Conservation (phyloP, 352 stramenopile genomes). For the Globisporangium paddicum region DNA sequence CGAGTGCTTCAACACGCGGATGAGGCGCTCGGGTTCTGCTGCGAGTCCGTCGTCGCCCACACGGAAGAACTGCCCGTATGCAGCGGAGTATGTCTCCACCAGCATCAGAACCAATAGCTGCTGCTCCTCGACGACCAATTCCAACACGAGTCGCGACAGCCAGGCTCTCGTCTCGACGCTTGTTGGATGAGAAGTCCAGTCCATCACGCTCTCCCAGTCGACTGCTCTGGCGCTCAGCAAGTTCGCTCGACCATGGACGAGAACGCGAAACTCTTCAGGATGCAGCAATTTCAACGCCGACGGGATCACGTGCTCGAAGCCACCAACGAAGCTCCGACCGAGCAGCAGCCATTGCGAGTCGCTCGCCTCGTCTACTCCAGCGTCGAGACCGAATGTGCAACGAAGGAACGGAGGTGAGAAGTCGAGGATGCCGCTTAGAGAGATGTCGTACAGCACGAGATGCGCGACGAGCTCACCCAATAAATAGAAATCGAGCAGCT, state of each 20-base stretch:
- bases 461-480: conserved; percentile 61
- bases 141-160: conserved; percentile 40
- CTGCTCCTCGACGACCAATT: conserved; percentile 59
- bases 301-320: conserved; percentile 55
- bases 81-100: conserved; percentile 33
- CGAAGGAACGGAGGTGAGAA: conserved; percentile 51
- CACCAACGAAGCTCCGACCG: conserved; percentile 34
- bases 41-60: conserved; percentile 3
- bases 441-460: conserved; percentile 42
- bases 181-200: conserved; percentile 23
- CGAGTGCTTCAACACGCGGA: conserved; percentile 6
- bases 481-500: conserved; percentile 48
- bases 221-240: conserved; percentile 31
- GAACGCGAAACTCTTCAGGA: conserved; percentile 43
- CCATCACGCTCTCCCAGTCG: conserved; percentile 31
- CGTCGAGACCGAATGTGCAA: conserved; percentile 19
- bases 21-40: not conserved
- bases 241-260: conserved; percentile 35
- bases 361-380: not conserved
- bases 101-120: conserved; percentile 54
- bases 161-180: conserved; percentile 15
- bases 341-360: conserved; percentile 9
- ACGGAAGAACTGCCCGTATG: conserved; percentile 42
- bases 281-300: conserved; percentile 44
- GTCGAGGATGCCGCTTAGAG: conserved; percentile 47